phyloP scores from a whole-genome alignment of 805 yeast genomes.

The Saccharomycopsis lassenensis region DNA sequence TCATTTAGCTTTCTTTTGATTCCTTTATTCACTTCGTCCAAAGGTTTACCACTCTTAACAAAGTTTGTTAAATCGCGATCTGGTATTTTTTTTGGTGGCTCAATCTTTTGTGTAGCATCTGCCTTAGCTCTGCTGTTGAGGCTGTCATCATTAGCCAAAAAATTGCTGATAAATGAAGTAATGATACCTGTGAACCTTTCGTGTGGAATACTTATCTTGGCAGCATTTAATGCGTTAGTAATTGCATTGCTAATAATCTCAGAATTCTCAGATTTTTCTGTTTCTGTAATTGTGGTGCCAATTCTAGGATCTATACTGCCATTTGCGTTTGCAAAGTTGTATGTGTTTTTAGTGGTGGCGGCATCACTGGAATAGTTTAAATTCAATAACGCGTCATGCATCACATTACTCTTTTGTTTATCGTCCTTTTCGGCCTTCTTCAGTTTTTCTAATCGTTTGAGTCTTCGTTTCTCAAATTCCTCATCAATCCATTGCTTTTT shows the following conservation, averaged over 20 bases:
- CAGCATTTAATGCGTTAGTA: constrained; percentile 22
- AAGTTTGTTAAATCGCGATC: constrained; percentile 9
- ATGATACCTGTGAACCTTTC: constrained; percentile 22
- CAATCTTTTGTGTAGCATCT: constrained; percentile 16
- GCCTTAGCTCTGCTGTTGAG: constrained; percentile 20
- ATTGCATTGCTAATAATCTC: constrained; percentile 20
- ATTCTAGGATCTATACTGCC: not conserved
- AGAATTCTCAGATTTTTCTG: constrained; percentile 13
- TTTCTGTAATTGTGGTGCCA: not conserved
- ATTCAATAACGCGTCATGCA: too few relatives aligned
- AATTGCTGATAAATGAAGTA: constrained; percentile 22
- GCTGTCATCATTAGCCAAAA: constrained; percentile 16
- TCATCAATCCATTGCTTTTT: constrained; percentile 61
- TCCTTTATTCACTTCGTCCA: constrained; percentile 1
- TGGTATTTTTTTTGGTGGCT: constrained; percentile 9
- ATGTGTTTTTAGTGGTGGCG: not conserved
- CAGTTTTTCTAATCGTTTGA: constrained; percentile 43
- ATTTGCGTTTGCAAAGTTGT: constrained; percentile 5
- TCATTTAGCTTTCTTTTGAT: constrained; percentile 1
- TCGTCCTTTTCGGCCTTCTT: constrained; percentile 20
- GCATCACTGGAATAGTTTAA: constrained; percentile 6
- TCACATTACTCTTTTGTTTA: too few relatives aligned
- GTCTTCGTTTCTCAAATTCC: constrained; percentile 59
- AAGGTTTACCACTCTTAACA: constrained; percentile 4
- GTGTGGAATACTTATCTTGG: constrained; percentile 22